A percentile compares a stretch with the other conserved stretches of the same genome.
Conservation (phyloP, 805 yeast species). For the Saturnispora dispora region DNA sequence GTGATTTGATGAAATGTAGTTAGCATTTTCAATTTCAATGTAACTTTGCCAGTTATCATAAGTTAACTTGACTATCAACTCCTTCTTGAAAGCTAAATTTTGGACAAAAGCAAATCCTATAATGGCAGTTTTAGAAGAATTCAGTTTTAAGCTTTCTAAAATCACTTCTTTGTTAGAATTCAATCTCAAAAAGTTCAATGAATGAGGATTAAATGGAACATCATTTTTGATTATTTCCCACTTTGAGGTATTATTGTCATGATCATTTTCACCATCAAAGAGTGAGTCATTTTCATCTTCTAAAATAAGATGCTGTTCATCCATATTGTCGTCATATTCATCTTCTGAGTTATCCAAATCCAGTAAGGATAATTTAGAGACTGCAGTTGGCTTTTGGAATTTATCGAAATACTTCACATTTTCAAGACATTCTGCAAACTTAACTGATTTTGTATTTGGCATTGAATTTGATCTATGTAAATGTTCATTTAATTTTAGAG, state of each 20-base stretch:
- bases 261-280: constrained; percentile 12
- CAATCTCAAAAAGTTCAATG: constrained; percentile 26
- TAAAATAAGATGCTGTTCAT: constrained; percentile 10
- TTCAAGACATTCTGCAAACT: constrained; percentile 54
- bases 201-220: constrained; percentile 23
- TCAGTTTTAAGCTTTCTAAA: constrained; percentile 31
- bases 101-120: constrained; percentile 33
- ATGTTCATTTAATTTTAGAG: constrained; percentile 36
- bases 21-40: constrained; percentile 25
- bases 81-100: constrained; percentile 32
- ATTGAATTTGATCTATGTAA: constrained; percentile 36
- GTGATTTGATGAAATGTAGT: constrained; percentile 31
- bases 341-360: constrained; percentile 10
- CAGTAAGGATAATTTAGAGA: constrained; percentile 31
- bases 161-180: constrained; percentile 22
- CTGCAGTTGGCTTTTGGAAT: constrained; percentile 50
- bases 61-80: constrained; percentile 38
- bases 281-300: constrained; percentile 12
- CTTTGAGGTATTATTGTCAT: constrained; percentile 7
- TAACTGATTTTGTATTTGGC: constrained; percentile 48
- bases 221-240: constrained; percentile 28
- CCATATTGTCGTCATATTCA: neutral
- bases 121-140: constrained; percentile 34
- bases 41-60: constrained; percentile 37
- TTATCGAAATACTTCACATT: constrained; percentile 59